These are phyloP conservation scores for Aspergillus persii DNA, from an alignment of 2,329 filamentous ascomycete genomes.

Conservation along the genomic window DNA sequence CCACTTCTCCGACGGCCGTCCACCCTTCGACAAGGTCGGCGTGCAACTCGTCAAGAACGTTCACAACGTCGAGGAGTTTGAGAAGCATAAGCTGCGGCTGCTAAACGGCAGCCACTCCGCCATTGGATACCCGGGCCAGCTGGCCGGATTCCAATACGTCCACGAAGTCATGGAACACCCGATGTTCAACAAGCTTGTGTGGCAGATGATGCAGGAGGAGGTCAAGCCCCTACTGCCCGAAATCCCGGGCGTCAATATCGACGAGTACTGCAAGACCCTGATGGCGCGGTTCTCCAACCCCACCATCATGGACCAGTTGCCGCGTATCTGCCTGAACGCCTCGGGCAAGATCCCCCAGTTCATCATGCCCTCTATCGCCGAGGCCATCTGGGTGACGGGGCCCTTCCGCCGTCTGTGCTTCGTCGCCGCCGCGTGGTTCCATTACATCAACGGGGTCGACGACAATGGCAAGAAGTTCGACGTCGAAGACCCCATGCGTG, in stretches of 20 bases:
- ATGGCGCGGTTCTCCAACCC: constrained; percentile 58
- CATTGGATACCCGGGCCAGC: constrained; percentile 51
- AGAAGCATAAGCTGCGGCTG: constrained; percentile 57
- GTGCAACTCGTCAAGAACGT: constrained; percentile 53
- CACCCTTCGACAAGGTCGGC: constrained; percentile 53
- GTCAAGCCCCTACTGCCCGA: constrained; percentile 53
- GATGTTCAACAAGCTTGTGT: constrained; percentile 48
- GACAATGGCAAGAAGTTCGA: constrained; percentile 44
- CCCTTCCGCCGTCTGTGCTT: constrained; percentile 51
- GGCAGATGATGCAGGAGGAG: constrained; percentile 57
- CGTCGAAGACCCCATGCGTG: constrained; percentile 51
- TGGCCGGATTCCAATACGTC: constrained; percentile 55
- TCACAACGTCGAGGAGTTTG: constrained; percentile 54
- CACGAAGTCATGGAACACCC: constrained; percentile 55
- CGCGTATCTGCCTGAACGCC: constrained; percentile 52
- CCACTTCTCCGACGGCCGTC: constrained; percentile 52
- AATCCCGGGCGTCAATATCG: constrained; percentile 52
- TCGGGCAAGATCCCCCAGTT: constrained; percentile 55
- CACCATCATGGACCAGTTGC: constrained; percentile 56
- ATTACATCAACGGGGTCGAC: constrained; percentile 51
- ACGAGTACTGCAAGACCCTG: constrained; percentile 53
- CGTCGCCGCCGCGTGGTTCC: constrained; percentile 52
- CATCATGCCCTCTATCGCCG: constrained; percentile 40
- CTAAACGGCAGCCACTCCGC: constrained; percentile 56
- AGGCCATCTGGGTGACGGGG: constrained; percentile 45